phyloP scores from a whole-genome alignment of 495 filamentous ascomycete species.

The Jackrogersella multiformis region DNA sequence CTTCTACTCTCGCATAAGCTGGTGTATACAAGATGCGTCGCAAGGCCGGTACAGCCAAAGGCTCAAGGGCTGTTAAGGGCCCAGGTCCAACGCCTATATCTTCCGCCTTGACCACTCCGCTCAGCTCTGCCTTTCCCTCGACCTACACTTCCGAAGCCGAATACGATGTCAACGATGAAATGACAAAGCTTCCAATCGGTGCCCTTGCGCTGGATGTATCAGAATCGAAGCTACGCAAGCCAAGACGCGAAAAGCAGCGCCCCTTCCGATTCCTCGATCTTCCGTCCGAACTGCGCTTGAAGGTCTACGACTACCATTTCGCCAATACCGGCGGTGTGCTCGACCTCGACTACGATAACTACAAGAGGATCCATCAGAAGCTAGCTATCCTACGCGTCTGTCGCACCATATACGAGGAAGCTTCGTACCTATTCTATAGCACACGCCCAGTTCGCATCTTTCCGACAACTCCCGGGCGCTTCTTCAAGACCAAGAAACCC shows the following conservation, averaged over 20 bases:
- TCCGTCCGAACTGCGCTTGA: slow-evolving; percentile 77
- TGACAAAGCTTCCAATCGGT: slow-evolving; percentile 45
- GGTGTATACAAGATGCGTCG: slow-evolving; percentile 48
- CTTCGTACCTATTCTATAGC: slow-evolving; percentile 77
- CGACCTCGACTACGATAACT: slow-evolving; percentile 75
- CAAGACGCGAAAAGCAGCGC: slow-evolving; percentile 38
- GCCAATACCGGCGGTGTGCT: slow-evolving; percentile 61
- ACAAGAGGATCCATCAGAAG: slow-evolving; percentile 62
- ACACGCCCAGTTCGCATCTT: slow-evolving; percentile 81
- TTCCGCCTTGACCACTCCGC: slow-evolving; percentile 46
- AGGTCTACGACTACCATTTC: slow-evolving; percentile 74
- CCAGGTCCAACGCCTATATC: slow-evolving; percentile 46
- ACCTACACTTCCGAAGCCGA: slow-evolving; percentile 58
- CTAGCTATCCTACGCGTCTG: slow-evolving; percentile 71
- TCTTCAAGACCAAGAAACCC: slow-evolving; percentile 69
- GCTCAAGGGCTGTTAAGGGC: slow-evolving; percentile 43
- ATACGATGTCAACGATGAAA: slow-evolving; percentile 43
- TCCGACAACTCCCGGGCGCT: slow-evolving; percentile 73
- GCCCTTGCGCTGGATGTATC: slow-evolving; percentile 46
- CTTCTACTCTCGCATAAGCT: slow-evolving; percentile 1
- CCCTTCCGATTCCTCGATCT: slow-evolving; percentile 81
- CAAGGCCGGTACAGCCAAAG: slow-evolving; percentile 40
- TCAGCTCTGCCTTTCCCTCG: slow-evolving; percentile 54
- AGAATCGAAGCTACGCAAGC: slow-evolving; percentile 20
- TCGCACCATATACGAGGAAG: slow-evolving; percentile 73